Evolutionary conservation across 2,329 filamentous ascomycete species (phyloP), one percentile per base, ranked within the genome.

Genomic region (Cladophialophora immunda): DNA sequence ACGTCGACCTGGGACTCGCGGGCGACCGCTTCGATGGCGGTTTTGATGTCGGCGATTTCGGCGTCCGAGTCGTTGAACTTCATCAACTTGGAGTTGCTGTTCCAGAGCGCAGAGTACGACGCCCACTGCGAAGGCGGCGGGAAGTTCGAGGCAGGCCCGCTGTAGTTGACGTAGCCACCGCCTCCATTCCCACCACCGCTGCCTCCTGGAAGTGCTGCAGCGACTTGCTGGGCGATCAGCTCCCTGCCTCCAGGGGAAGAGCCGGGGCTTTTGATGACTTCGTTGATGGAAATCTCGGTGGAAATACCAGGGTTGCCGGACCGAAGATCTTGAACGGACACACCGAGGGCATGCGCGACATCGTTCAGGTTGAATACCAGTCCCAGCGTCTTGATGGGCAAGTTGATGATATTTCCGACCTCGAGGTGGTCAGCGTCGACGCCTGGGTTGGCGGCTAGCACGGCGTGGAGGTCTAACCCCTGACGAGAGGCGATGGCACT

Each of bases 1-100:
- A 72, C 73, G 58, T 77, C 74, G 4, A 77, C 74, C 0, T 60
- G 50, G 19, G 72, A 69, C 13, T 68, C 65, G 9, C 62, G 53
- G 0, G 74, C 66, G 25, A 75, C 70, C 6, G 61, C 25, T 38
- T 75, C 66, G 34, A 74, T 76, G 8, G 68, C 66, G 22, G 69
- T 64, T 25, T 69, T 68, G 38, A 76, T 71, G 13, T 58, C 15
- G 7, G 55, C 36, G 25, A 72, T 73, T 30, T 74, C 71, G 11
- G 54, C 25, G 4, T 29, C 62, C 0, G 66, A 64, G 56, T 65
- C 58, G 47, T 65, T 47, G 32, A n/a, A 57, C 4, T 61, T 66
- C 65, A 71, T 70, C 11, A 70, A 38, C 19, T 38, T 32, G 19
- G 32, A 50, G 65, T 71, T 71, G n/a, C 59, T 50, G 13, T 32